Conservation (phyloP, 2,329 filamentous ascomycete species). For the Cladobotryum protrusum region DNA sequence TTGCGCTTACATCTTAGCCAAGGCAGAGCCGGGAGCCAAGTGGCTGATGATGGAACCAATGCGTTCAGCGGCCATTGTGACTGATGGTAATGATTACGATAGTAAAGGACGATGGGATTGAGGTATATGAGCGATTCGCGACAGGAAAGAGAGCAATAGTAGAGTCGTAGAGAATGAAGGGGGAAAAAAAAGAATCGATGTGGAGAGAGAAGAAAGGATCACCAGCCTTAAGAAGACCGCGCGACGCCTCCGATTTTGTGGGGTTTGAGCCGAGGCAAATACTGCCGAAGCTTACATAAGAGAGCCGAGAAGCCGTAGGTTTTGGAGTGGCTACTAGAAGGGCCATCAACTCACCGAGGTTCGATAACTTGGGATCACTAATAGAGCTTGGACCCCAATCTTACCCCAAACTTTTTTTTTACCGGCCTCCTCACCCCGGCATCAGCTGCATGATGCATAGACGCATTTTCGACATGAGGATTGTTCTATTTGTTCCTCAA, state of each 20-base stretch:
- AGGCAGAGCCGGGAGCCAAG: conserved; percentile 64
- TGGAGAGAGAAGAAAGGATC: conserved; percentile 2
- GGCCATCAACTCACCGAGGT: too few species aligned
- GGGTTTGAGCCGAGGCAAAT: conserved; percentile 11
- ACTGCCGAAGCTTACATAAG: conserved; percentile 6
- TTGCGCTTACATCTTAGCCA: conserved; percentile 69
- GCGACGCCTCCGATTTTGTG: conserved; percentile 7
- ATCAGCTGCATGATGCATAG: too few species aligned
- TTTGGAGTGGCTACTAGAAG: too few species aligned
- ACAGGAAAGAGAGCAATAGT: not conserved
- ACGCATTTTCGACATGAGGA: too few species aligned
- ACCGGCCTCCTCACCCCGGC: too few species aligned
- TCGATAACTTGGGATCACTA: too few species aligned
- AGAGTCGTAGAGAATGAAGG: not conserved
- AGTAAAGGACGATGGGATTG: not conserved
- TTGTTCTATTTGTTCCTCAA: too few species aligned
- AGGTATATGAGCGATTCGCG: not conserved
- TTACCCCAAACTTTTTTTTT: too few species aligned
- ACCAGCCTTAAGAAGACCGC: not conserved
- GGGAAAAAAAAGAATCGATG: not conserved
- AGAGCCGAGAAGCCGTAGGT: too few species aligned
- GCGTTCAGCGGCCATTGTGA: conserved; percentile 73
- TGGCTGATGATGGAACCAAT: conserved; percentile 85
- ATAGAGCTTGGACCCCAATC: too few species aligned
- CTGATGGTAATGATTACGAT: not conserved